phyloP scores from a whole-genome alignment of 345 rosid species.

The Euphorbia lathyris region DNA sequence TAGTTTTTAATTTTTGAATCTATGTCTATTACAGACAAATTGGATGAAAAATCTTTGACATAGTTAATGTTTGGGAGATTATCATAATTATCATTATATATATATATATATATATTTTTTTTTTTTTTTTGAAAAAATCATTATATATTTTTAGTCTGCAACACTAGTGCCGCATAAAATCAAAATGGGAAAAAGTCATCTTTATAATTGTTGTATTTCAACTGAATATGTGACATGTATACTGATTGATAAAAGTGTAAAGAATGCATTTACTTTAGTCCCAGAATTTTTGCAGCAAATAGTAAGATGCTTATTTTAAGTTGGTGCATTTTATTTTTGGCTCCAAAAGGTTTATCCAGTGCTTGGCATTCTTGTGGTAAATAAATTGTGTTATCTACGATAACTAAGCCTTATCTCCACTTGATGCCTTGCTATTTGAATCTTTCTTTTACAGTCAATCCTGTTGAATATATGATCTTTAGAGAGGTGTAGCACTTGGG shows the following conservation, averaged over 20 bases:
- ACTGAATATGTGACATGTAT: not conserved
- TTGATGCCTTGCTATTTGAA: not conserved
- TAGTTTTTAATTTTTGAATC: not conserved
- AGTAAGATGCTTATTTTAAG: not conserved
- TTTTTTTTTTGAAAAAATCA: too few species aligned
- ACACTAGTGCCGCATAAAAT: not conserved
- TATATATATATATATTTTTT: too few species aligned
- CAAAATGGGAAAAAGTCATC: not conserved
- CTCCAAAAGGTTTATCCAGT: not conserved
- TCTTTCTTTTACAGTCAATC: not conserved
- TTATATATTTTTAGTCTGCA: not conserved
- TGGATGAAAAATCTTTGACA: not conserved
- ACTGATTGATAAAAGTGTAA: not conserved
- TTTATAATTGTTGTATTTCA: not conserved
- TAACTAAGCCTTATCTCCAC: not conserved
- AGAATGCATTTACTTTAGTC: not conserved
- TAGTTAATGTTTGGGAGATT: not conserved
- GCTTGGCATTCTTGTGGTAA: not conserved
- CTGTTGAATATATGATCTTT: not conserved
- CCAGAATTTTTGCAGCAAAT: not conserved
- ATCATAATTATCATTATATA: too few species aligned
- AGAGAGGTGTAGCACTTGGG: not conserved
- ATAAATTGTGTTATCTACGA: not conserved
- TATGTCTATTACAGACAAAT: not conserved
- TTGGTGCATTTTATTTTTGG: not conserved